Evolutionary conservation across 2,329 filamentous ascomycete species (phyloP).

Genomic region (Aotearoamyces nothofagi): DNA sequence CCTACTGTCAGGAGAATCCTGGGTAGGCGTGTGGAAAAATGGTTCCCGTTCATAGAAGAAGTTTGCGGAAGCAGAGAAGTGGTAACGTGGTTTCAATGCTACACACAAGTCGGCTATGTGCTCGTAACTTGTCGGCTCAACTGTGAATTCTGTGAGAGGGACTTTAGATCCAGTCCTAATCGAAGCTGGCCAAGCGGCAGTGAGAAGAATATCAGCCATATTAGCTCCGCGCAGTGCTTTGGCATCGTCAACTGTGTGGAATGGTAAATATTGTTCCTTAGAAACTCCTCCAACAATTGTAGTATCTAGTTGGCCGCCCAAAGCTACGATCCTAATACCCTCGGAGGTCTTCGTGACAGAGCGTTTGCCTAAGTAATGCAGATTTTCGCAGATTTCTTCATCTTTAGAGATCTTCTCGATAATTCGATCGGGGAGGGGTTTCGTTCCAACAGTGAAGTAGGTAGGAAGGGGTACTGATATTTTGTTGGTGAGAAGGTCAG

Average conservation of each 20-base stretch:
- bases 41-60: conserved; percentile 78
- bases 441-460: conserved; percentile 75
- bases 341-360: conserved; percentile 81
- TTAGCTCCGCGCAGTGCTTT: conserved; percentile 62
- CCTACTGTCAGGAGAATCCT: conserved; percentile 35
- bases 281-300: conserved; percentile 46
- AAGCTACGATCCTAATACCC: conserved; percentile 70
- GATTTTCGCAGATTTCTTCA: conserved; percentile 69
- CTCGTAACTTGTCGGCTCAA: conserved; percentile 37
- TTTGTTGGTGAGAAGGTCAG: conserved; percentile 53
- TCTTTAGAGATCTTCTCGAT: conserved; percentile 59
- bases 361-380: conserved; percentile 79
- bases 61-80: conserved; percentile 55
- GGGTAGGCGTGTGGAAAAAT: conserved; percentile 54
- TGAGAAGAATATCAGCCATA: conserved; percentile 73
- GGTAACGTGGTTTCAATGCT: conserved; percentile 77
- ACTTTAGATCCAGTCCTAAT: conserved; percentile 57
- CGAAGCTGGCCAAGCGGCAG: conserved; percentile 67
- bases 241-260: conserved; percentile 64
- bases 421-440: conserved; percentile 54
- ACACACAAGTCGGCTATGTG: conserved; percentile 67
- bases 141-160: conserved; percentile 34
- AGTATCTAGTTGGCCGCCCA: conserved; percentile 60
- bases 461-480: conserved; percentile 66
- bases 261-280: conserved; percentile 60